A percentile compares a stretch with the other conserved stretches of the same genome.
These are phyloP conservation scores for Phytophthora sp. DNA, from an alignment of 352 stramenopile genomes.

Conservation along the genomic window DNA sequence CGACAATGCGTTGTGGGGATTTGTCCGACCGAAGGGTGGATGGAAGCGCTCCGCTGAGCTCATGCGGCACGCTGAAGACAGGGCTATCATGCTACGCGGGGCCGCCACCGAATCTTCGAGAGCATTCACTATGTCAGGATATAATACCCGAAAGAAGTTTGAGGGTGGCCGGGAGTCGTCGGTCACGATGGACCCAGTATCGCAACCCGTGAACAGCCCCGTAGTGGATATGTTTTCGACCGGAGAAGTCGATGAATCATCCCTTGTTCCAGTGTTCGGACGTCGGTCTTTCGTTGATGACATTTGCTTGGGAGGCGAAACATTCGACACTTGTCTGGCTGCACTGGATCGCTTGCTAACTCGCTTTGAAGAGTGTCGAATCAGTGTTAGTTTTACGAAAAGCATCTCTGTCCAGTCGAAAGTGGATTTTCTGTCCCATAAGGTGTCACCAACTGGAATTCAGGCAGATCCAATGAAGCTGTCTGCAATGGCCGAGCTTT, in stretches of 20 bases:
- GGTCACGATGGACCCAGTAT: too few relatives aligned
- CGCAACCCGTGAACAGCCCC: neutral
- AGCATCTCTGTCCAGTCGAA: neutral
- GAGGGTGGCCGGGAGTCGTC: too few relatives aligned
- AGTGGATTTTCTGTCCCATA: neutral
- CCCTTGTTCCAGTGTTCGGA: neutral
- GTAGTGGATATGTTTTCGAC: neutral
- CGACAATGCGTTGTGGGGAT: neutral
- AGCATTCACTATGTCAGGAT: too few relatives aligned
- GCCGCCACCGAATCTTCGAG: neutral
- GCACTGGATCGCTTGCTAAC: neutral
- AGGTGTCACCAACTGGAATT: neutral
- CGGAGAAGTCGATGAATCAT: neutral
- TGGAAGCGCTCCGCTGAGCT: neutral
- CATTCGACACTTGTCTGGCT: neutral
- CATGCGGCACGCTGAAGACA: neutral
- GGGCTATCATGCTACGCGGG: too few relatives aligned
- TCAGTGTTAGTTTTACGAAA: too few relatives aligned
- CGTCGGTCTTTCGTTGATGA: neutral
- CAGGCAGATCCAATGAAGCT: neutral
- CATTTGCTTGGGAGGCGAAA: neutral
- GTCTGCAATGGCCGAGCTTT: neutral
- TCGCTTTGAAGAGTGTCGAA: neutral
- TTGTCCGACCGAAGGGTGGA: neutral
- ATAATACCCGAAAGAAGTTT: too few relatives aligned